Percentiles rank a stretch among this genome's conserved stretches.
These are phyloP conservation scores for Aphanomyces cochlioides DNA, from an alignment of 352 stramenopile species.

Conservation along the genomic window DNA sequence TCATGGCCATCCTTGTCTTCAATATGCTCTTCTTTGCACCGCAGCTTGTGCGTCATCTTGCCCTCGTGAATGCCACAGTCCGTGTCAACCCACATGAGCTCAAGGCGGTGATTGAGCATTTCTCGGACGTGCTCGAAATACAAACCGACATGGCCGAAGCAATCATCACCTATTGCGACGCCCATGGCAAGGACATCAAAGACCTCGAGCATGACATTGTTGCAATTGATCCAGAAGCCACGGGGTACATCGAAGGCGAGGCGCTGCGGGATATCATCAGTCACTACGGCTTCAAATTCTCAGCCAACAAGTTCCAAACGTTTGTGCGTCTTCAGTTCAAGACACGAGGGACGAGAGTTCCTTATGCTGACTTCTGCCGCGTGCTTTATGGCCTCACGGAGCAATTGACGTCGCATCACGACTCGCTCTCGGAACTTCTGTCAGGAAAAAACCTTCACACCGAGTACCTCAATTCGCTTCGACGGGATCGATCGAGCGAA, in stretches of 20 bases:
- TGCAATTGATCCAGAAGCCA: background rate
- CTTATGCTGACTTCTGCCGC: constrained; percentile 1
- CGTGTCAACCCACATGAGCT: constrained; percentile 22
- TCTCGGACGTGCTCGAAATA: constrained; percentile 23
- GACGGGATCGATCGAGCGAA: no score
- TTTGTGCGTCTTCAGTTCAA: constrained; percentile 27
- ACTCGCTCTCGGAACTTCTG: no score
- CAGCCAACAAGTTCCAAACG: constrained; percentile 23
- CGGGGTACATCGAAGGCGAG: background rate
- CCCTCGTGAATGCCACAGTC: constrained; percentile 28
- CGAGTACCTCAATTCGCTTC: no score
- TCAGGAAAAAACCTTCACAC: no score
- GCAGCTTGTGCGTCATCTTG: constrained; percentile 24
- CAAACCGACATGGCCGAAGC: constrained; percentile 25
- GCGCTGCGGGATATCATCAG: constrained; percentile 20
- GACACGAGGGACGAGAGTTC: constrained; percentile 19
- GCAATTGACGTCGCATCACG: no score
- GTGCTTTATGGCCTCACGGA: no score
- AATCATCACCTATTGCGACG: background rate
- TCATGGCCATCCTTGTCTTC: constrained; percentile 15
- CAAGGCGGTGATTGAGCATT: constrained; percentile 28
- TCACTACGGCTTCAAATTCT: constrained; percentile 25
- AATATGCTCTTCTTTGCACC: constrained; percentile 28
- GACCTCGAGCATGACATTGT: background rate
- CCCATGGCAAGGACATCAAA: constrained; percentile 7